phyloP scores from a whole-genome alignment of 2,329 filamentous ascomycete species.

The Neofusicoccum cordaticola region DNA sequence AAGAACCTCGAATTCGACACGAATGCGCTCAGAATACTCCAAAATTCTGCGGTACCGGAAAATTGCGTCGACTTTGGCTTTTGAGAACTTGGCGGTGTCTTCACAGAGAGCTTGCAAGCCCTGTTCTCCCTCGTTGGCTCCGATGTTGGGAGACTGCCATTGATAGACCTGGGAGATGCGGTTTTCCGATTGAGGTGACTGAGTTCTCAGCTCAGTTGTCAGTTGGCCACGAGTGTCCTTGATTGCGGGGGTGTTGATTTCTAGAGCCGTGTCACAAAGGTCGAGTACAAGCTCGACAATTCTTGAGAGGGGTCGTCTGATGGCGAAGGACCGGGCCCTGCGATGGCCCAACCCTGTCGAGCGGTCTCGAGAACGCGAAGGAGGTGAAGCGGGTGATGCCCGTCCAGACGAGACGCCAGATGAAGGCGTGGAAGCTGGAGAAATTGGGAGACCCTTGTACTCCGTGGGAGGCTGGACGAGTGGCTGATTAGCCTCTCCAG shows the following conservation, averaged over 20 bases:
- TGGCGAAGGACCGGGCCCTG: conserved; percentile 82
- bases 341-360: conserved; percentile 72
- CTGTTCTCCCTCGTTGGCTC: conserved; percentile 85
- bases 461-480: conserved; percentile 57
- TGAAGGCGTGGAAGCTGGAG: conserved; percentile 64
- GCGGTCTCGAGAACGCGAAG: conserved; percentile 65
- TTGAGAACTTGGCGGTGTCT: conserved; percentile 82
- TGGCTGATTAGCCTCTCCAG: conserved; percentile 23
- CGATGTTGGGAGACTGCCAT: conserved; percentile 92
- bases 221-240: conserved; percentile 73
- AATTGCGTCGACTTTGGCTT: conserved; percentile 88
- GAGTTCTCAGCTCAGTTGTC: conserved; percentile 76
- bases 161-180: conserved; percentile 91
- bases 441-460: conserved; percentile 85
- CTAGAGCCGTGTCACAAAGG: conserved; percentile 90
- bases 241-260: conserved; percentile 90
- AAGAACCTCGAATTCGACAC: conserved; percentile 85
- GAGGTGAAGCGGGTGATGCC: conserved; percentile 65
- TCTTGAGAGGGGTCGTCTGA: conserved; percentile 82
- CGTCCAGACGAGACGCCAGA: conserved; percentile 69
- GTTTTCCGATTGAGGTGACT: conserved; percentile 94
- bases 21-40: conserved; percentile 93
- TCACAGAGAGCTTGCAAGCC: conserved; percentile 83
- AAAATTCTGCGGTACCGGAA: conserved; percentile 88
- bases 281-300: conserved; percentile 95